These are phyloP conservation scores for Mucor circinelloides DNA, from an alignment of 371 early-diverging fungal genomes.

Conservation along the genomic window DNA sequence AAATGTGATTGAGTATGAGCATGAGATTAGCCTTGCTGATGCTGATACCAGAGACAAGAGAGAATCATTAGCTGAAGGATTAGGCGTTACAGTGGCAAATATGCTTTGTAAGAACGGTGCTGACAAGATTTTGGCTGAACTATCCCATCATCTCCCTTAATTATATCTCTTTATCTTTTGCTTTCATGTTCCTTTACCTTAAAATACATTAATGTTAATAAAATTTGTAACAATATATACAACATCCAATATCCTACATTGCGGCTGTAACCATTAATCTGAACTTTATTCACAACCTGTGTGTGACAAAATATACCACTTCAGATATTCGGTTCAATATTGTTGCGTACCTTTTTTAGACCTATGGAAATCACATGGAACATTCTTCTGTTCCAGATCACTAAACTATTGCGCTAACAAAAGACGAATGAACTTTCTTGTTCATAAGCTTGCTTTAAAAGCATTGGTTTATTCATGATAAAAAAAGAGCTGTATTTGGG, in stretches of 20 bases:
- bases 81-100: slow-evolving; percentile 35
- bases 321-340: not conserved
- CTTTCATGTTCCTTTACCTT: not conserved
- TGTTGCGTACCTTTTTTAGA: not conserved
- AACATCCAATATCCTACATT: not conserved
- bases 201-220: not conserved
- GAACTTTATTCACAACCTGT: not conserved
- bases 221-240: not conserved
- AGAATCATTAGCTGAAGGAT: slow-evolving; percentile 25
- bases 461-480: too few species aligned
- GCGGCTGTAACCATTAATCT: not conserved
- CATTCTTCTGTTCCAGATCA: too few species aligned
- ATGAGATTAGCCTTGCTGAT: slow-evolving; percentile 36
- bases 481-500: too few species aligned
- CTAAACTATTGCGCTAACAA: too few species aligned
- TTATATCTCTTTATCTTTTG: not conserved
- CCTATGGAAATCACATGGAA: too few species aligned
- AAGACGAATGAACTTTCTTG: too few species aligned
- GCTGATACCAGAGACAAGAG: slow-evolving; percentile 33
- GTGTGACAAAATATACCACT: not conserved
- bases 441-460: too few species aligned
- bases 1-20: slow-evolving; percentile 55
- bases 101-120: slow-evolving; percentile 35
- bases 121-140: slow-evolving; percentile 38
- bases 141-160: slow-evolving; percentile 23